Evolutionary conservation across 306 rosid species (phyloP).

Genomic region (Neltuma alba): DNA sequence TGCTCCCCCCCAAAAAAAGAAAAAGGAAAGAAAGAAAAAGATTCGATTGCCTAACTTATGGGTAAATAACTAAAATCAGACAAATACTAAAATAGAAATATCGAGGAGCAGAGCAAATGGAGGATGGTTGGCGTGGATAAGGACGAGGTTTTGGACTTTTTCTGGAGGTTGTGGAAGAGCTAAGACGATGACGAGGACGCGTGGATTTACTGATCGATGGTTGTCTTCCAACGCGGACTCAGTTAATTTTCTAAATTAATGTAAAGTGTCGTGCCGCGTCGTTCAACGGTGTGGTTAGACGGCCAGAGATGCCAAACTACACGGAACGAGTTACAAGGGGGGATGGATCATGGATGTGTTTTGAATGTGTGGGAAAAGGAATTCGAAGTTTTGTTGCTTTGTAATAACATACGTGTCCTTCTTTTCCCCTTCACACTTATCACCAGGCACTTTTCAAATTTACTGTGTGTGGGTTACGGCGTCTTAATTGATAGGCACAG

Average conservation of each 20-base stretch:
- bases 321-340: neutral
- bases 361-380: slow-evolving; percentile 5
- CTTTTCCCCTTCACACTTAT: slow-evolving; percentile 1
- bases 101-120: slow-evolving; percentile 13
- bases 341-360: neutral
- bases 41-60: neutral
- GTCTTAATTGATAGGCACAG: neutral
- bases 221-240: slow-evolving; percentile 13
- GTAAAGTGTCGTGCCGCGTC: slow-evolving; percentile 20
- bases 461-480: neutral
- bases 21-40: neutral
- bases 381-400: slow-evolving; percentile 18
- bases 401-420: slow-evolving; percentile 15
- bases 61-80: neutral
- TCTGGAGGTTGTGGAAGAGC: slow-evolving; percentile 13
- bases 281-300: slow-evolving; percentile 19
- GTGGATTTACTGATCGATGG: too few relatives aligned
- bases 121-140: slow-evolving; percentile 42
- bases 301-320: neutral
- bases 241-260: neutral
- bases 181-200: slow-evolving; percentile 32
- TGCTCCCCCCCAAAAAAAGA: neutral
- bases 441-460: neutral
- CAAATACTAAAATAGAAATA: neutral
- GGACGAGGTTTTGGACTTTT: slow-evolving; percentile 35